Evolutionary conservation across 441 rosid genomes (phyloP), one percentile per base, ranked within the genome.

Genomic region (Erodium texanum): DNA sequence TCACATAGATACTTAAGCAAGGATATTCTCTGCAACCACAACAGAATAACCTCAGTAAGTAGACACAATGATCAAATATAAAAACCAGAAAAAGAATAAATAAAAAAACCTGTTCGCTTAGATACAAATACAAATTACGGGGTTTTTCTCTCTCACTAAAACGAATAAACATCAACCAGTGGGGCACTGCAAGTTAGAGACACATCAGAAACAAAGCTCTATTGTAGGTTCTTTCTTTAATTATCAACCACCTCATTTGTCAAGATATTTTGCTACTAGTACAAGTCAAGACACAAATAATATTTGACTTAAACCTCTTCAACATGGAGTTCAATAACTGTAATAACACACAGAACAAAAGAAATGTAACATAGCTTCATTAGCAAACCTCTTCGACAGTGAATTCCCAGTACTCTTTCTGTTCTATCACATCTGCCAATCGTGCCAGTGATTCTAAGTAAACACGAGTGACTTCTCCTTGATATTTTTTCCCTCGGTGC

Each of bases 1-100:
- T 92, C 99, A 72, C 98, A 85, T 66, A 95, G 81, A 79, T 87
- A 82, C 83, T 89, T 92, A 45, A 92, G 88, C 76, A 95, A 80
- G 82, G 80, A 80, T 75, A 77, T 80, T 79, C 95, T 90, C 99
- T 92, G 96, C 89, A 87, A 38, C 68, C 73, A 78, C 73, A 82
- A 61, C 58, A 58, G 65, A n/a, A 41, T 66, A 62, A 68, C 12
- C n/a, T 32, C 36, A 32, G 3, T 32, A 32, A 32, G 6, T 32
- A 32, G 36, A 32, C 36, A 32, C 3, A 32, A 32, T 32, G 36
- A 66, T 59, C 64, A 12, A 64, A 50, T 73, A 61, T 22, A 73
- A 69, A 34, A 66, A 56, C 62, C 24, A 19, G 62, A 18, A 16
- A 18, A 54, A 16, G 3, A n/a, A 24, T 5, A n/a, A 54, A 54